Base-by-base conservation (phyloP, 257 asterid species). In the Salvia splendens region DNA sequence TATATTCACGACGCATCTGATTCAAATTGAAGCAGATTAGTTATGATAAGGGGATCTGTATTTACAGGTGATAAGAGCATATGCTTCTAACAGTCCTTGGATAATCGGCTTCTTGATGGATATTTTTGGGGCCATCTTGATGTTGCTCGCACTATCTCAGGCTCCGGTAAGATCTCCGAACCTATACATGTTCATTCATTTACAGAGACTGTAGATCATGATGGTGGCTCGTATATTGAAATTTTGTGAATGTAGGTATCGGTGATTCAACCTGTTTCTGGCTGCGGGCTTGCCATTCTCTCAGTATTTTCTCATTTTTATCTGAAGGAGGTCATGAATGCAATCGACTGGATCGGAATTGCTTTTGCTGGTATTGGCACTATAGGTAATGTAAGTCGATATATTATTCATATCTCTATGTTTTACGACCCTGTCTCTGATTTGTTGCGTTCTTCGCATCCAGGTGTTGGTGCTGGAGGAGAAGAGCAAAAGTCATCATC, bases 401-500 rank as follows among this genome's bases (percentile, higher is more conserved):
- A 8, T 60, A 10, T 35, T 12, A 30, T 65, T 52, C 33, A 33
- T 46, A 68, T 15, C 65, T 32, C 38, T 40, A 7, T 40, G 0
- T n/a, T 46, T 12, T 24, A 47, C 38, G 33, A 15, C 8, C 14
- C 67, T 50, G 24, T 41, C 41, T 57, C 57, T 73, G 73, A 72
- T 12, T 35, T 30, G 20, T 32, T 65, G 63, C 47, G 8, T 68
- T n/a, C 20, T 73, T 40, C 76, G 65, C 73, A 67, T 74, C 48
- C 60, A 80, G 99, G 98, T 65, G 96, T 94, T 56, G 98, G 99
- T 49, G 96, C 95, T 49, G 98, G 99, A 79, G 99, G 97, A 49
- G 96, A 94, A 87, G 98, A 91, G 71, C 99, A 91, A 74, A 80
- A 73, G 65, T 77, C 88, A 42, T 79, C 95, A 5, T 73, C 95